Conservation (phyloP, 768 basidiomycete genomes). For the Mycena filopes region DNA sequence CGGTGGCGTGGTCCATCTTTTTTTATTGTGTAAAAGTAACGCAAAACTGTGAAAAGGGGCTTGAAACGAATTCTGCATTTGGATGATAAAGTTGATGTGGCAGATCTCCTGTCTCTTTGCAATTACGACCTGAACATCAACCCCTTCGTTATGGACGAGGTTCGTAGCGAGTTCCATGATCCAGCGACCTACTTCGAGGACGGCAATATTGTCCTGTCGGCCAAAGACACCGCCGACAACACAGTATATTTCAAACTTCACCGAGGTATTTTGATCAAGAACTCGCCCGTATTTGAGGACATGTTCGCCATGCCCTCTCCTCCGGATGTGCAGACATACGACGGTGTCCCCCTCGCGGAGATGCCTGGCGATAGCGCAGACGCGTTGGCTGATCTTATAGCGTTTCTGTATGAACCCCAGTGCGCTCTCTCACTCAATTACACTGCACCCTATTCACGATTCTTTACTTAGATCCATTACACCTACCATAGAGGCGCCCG, state of each 20-base stretch:
- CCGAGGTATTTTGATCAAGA: neutral
- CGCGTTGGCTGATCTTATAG: neutral
- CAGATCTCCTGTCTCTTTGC: too few species aligned
- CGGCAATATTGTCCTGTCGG: constrained; percentile 14
- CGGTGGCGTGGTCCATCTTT: too few species aligned
- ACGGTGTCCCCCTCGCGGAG: constrained; percentile 4
- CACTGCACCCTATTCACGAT: too few species aligned
- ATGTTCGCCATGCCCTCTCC: constrained; percentile 5
- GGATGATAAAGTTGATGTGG: too few species aligned
- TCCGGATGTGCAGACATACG: neutral
- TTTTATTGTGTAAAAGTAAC: too few species aligned
- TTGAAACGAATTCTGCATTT: too few species aligned
- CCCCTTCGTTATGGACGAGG: too few species aligned
- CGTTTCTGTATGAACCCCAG: constrained; percentile 12
- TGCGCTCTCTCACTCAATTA: too few species aligned
- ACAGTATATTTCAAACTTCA: constrained; percentile 14
- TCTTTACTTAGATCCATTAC: too few species aligned
- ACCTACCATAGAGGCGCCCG: neutral
- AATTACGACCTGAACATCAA: too few species aligned
- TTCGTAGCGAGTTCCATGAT: too few species aligned
- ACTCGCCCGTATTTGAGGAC: constrained; percentile 8
- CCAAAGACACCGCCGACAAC: neutral
- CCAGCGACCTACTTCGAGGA: constrained; percentile 4
- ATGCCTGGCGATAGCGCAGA: constrained; percentile 14
- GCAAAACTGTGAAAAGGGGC: too few species aligned